Conservation (phyloP, 768 basidiomycete species). For the Pisolithus marmoratus region DNA sequence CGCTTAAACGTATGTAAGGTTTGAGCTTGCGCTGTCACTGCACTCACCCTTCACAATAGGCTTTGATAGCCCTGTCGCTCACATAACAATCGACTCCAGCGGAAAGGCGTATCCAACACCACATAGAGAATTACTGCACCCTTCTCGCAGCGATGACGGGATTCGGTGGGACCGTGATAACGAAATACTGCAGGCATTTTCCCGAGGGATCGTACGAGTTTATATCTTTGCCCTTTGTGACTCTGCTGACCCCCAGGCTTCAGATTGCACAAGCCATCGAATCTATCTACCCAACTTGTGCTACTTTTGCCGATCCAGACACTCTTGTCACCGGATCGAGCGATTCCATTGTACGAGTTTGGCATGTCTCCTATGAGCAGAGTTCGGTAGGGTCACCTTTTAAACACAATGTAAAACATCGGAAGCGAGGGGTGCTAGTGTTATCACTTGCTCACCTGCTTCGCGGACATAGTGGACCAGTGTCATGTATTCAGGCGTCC, state of each 20-base stretch:
- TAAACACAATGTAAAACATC: constrained; percentile 10
- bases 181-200: constrained; percentile 53
- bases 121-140: constrained; percentile 50
- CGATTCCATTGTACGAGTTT: constrained; percentile 78
- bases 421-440: constrained; percentile 22
- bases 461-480: constrained; percentile 68
- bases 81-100: constrained; percentile 44
- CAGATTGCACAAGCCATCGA: constrained; percentile 78
- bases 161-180: constrained; percentile 55
- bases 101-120: constrained; percentile 54
- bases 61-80: constrained; percentile 36
- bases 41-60: constrained; percentile 27
- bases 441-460: constrained; percentile 63
- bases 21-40: not conserved
- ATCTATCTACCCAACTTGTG: constrained; percentile 64
- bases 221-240: not conserved
- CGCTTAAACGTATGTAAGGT: constrained; percentile 45
- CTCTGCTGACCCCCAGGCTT: constrained; percentile 5
- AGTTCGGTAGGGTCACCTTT: constrained; percentile 12
- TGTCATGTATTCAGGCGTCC: constrained; percentile 67
- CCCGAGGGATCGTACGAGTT: constrained; percentile 53
- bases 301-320: constrained; percentile 67
- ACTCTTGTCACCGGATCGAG: constrained; percentile 76
- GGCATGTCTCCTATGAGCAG: constrained; percentile 50
- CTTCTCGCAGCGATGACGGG: constrained; percentile 59